phyloP scores from a whole-genome alignment of 2,329 filamentous ascomycete genomes.

The Xylariaceae sp. region DNA sequence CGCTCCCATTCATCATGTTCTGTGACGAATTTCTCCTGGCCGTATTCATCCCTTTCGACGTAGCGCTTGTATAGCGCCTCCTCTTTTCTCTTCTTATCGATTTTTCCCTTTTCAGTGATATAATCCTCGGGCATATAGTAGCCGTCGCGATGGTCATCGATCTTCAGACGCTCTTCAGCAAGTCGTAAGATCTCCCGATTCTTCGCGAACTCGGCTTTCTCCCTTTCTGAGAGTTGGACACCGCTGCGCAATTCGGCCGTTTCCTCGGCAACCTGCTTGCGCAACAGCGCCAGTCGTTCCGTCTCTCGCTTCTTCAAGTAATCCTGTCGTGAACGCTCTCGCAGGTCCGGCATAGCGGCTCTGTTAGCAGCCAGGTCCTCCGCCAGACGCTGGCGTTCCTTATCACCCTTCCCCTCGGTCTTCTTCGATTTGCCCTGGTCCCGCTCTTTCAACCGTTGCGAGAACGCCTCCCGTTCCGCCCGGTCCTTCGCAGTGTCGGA shows the following conservation, averaged over 20 bases:
- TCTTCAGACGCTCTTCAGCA: slow-evolving; percentile 76
- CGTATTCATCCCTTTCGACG: slow-evolving; percentile 79
- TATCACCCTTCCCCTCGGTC: slow-evolving; percentile 51
- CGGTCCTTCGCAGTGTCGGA: slow-evolving; percentile 63
- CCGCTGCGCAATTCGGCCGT: slow-evolving; percentile 73
- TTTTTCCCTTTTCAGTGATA: slow-evolving; percentile 87
- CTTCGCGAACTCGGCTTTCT: slow-evolving; percentile 82
- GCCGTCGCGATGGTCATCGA: slow-evolving; percentile 88
- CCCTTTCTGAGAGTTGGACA: slow-evolving; percentile 65
- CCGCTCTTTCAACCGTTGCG: slow-evolving; percentile 67
- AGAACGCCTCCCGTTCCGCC: slow-evolving; percentile 72
- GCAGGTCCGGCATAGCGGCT: slow-evolving; percentile 72
- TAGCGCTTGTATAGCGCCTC: slow-evolving; percentile 87
- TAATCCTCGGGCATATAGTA: slow-evolving; percentile 94
- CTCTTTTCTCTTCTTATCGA: slow-evolving; percentile 80
- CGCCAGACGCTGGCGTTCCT: slow-evolving; percentile 56
- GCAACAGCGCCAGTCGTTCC: slow-evolving; percentile 77
- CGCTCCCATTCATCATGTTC: slow-evolving; percentile 96
- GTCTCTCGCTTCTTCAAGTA: slow-evolving; percentile 91
- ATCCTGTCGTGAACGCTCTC: slow-evolving; percentile 80
- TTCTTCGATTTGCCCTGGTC: slow-evolving; percentile 68
- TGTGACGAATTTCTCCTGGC: slow-evolving; percentile 82
- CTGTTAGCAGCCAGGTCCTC: slow-evolving; percentile 63
- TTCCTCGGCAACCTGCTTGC: slow-evolving; percentile 87
- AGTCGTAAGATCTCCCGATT: slow-evolving; percentile 78